phyloP scores from a whole-genome alignment of 2,329 filamentous ascomycete genomes.

The Hymenoscyphus repandus region DNA sequence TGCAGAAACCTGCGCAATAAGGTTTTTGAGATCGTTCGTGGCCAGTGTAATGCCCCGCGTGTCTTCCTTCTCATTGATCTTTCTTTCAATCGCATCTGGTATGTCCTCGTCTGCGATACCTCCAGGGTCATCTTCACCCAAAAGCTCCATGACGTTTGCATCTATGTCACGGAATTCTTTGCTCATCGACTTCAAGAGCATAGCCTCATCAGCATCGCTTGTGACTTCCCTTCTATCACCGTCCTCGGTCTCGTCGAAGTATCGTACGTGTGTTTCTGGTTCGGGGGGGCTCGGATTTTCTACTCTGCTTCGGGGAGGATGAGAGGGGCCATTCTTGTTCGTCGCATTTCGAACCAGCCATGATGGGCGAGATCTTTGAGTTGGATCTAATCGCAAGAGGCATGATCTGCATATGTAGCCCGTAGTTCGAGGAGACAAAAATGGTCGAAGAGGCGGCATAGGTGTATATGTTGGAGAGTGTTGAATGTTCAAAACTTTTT shows the following conservation, averaged over 20 bases:
- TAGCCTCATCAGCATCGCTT: not conserved
- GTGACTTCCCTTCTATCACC: conserved; percentile 22
- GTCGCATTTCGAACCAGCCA: conserved; percentile 23
- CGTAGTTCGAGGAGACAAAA: conserved; percentile 23
- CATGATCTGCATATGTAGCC: conserved; percentile 32
- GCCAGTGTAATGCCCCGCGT: conserved; percentile 3
- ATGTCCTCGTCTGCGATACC: conserved; percentile 2
- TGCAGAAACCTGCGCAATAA: conserved; percentile 7
- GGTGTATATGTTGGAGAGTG: conserved; percentile 19
- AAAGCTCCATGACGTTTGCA: not conserved
- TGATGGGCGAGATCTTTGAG: conserved; percentile 14
- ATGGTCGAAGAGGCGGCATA: conserved; percentile 28
- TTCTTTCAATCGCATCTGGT: conserved; percentile 3
- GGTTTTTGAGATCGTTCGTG: conserved; percentile 2
- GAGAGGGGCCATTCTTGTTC: conserved; percentile 7
- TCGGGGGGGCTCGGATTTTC: not conserved
- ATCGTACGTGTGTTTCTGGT: conserved; percentile 15
- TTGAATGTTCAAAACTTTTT: conserved; percentile 13
- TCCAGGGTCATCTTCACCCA: not conserved
- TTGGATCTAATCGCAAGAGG: conserved; percentile 23
- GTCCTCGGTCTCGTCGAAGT: conserved; percentile 27
- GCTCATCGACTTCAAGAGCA: conserved; percentile 1
- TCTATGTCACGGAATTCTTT: not conserved
- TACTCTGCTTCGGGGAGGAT: not conserved
- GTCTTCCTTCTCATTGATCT: conserved; percentile 4